Evolutionary conservation across 495 filamentous ascomycete species (phyloP).

Genomic region (Podospora australis): DNA sequence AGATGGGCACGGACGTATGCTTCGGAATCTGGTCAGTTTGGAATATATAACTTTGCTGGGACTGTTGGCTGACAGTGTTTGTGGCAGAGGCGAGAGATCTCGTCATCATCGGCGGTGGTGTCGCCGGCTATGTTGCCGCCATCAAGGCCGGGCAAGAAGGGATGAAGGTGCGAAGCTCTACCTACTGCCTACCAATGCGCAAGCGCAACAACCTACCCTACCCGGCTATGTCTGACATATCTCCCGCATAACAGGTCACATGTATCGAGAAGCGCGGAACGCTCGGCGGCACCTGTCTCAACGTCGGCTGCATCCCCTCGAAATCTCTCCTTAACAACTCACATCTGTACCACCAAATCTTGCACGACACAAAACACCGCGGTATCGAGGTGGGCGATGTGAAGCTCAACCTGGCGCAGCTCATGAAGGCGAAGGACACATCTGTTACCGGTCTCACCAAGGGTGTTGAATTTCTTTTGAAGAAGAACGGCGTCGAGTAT

Average conservation of each 20-base stretch:
- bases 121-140: conserved; percentile 96
- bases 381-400: conserved; percentile 92
- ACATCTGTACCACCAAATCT: conserved; percentile 94
- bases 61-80: conserved; percentile 18
- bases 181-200: not conserved
- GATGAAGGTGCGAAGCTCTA: conserved; percentile 64
- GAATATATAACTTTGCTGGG: not conserved
- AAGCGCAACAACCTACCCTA: too few species aligned
- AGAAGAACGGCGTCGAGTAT: conserved; percentile 98
- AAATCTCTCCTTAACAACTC: conserved; percentile 99
- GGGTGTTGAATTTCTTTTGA: conserved; percentile 94
- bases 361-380: conserved; percentile 94
- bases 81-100: conserved; percentile 77
- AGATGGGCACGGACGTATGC: conserved; percentile 67
- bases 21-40: conserved; percentile 64
- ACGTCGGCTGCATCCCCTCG: conserved; percentile 98
- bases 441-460: conserved; percentile 89
- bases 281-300: conserved; percentile 94
- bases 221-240: conserved; percentile 7
- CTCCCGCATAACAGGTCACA: conserved; percentile 57
- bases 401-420: conserved; percentile 85
- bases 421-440: conserved; percentile 97
- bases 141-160: conserved; percentile 99
- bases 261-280: conserved; percentile 98
- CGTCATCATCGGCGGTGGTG: conserved; percentile 94